A percentile compares a stretch with the other conserved stretches of the same genome.
Conservation (phyloP, 345 rosid genomes). For the Firmiana major region DNA sequence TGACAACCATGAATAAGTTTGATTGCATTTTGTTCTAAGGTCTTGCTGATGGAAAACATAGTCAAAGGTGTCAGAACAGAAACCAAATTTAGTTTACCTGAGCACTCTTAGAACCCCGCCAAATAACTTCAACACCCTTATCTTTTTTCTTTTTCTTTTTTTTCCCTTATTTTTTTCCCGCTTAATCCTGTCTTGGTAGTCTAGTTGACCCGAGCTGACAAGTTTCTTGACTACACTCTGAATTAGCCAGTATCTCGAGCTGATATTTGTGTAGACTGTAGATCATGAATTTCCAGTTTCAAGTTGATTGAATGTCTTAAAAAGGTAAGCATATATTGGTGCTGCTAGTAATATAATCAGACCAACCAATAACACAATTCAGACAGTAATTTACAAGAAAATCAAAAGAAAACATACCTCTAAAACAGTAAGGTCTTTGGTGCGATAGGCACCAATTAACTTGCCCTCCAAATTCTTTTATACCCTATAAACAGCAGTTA, state of each 20-base stretch:
- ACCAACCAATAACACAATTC: not conserved
- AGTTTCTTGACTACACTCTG: too few relatives aligned
- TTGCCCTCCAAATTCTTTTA: conserved; percentile 91
- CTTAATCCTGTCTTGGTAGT: too few relatives aligned
- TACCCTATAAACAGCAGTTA: conserved; percentile 44
- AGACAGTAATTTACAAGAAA: not conserved
- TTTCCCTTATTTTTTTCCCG: too few relatives aligned
- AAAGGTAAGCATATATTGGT: not conserved
- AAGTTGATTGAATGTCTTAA: conserved; percentile 1
- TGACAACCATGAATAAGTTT: not conserved
- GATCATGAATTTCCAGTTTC: not conserved
- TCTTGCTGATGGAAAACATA: not conserved
- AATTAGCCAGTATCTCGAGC: too few relatives aligned
- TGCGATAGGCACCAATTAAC: conserved; percentile 86
- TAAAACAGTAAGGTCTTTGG: conserved; percentile 92
- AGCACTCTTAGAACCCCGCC: too few relatives aligned
- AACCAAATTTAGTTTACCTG: conserved; percentile 12
- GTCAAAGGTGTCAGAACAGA: not conserved
- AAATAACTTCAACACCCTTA: too few relatives aligned
- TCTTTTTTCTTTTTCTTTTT: too few relatives aligned
- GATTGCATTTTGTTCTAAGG: conserved; percentile 3
- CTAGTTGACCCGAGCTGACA: too few relatives aligned
- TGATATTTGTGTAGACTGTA: not conserved
- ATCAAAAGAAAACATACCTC: conserved; percentile 53
- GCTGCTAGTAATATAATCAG: not conserved